A percentile compares a stretch with the other conserved stretches of the same genome.
Conservation (phyloP, 1,284 basidiomycete genomes). For the Ustilago crameri region DNA sequence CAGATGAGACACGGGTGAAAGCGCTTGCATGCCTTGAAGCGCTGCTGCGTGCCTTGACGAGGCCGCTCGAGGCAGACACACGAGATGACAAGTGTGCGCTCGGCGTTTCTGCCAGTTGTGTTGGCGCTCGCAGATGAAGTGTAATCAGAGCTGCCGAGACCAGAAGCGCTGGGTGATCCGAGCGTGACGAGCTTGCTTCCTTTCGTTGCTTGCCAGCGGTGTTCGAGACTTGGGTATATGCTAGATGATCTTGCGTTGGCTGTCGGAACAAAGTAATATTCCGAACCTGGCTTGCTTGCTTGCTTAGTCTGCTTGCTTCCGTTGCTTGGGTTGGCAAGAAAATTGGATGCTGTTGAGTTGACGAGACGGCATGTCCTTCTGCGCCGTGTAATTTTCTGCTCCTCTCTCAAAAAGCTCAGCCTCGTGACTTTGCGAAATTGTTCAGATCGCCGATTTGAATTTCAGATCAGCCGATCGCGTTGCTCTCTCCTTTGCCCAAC, state of each 20-base stretch:
- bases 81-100: neutral
- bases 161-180: conserved; percentile 5
- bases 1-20: conserved; percentile 17
- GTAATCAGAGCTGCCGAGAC: neutral
- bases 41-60: neutral
- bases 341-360: neutral
- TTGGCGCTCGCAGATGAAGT: conserved; percentile 11
- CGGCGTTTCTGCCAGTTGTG: too few species aligned
- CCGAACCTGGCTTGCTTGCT: conserved; percentile 13
- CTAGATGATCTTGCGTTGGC: neutral
- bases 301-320: too few species aligned
- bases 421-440: conserved; percentile 25
- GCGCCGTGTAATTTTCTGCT: neutral
- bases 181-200: conserved; percentile 3
- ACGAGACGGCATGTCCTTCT: conserved; percentile 7
- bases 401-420: neutral
- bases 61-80: neutral
- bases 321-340: neutral
- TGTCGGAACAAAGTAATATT: conserved; percentile 12
- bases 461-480: too few species aligned
- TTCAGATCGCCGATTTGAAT: conserved; percentile 17
- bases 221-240: conserved; percentile 1
- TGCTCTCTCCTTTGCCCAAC: too few species aligned
- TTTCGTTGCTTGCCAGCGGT: neutral
- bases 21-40: conserved; percentile 38